Evolutionary conservation across 78 protist genomes (phyloP).

Genomic region (Planoprotostelium fungivorum): DNA sequence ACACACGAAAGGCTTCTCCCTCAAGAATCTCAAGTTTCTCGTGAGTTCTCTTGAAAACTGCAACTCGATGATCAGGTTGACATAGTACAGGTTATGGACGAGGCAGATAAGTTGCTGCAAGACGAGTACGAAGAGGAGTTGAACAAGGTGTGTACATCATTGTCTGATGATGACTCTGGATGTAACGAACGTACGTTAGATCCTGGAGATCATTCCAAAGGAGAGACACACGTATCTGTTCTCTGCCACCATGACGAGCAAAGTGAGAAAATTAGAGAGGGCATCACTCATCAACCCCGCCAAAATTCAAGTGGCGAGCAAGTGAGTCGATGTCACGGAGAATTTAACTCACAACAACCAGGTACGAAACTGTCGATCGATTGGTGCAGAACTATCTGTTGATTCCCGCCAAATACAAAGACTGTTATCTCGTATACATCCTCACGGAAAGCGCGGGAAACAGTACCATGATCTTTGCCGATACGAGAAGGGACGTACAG

Average conservation of each 20-base stretch:
- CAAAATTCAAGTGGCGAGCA: constrained; percentile 57
- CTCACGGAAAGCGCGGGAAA: constrained; percentile 77
- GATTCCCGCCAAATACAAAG: constrained; percentile 85
- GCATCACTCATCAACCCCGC: constrained; percentile 91
- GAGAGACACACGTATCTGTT: constrained; percentile 83
- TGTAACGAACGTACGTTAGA: not conserved
- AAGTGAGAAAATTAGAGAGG: constrained; percentile 89
- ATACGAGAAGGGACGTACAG: constrained; percentile 33
- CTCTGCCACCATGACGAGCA: constrained; percentile 98
- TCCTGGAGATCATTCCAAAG: constrained; percentile 55
- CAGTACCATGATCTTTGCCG: constrained; percentile 77
- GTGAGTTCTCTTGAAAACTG: constrained; percentile 7
- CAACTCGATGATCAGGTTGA: not conserved
- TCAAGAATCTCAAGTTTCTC: constrained; percentile 63
- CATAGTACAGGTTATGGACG: constrained; percentile 84
- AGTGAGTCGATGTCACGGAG: not conserved
- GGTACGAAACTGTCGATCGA: constrained; percentile 77
- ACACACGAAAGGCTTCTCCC: constrained; percentile 91
- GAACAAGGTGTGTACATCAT: constrained; percentile 20
- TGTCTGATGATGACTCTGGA: not conserved
- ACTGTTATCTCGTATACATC: constrained; percentile 74
- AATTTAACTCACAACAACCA: constrained; percentile 3
- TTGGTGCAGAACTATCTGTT: constrained; percentile 85
- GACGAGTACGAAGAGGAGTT: constrained; percentile 95
- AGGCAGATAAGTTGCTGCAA: constrained; percentile 94